Percentiles rank a stretch among this genome's conserved stretches.
Conservation (phyloP, 2,329 filamentous ascomycete species). For the Colletotrichum orbiculare region DNA sequence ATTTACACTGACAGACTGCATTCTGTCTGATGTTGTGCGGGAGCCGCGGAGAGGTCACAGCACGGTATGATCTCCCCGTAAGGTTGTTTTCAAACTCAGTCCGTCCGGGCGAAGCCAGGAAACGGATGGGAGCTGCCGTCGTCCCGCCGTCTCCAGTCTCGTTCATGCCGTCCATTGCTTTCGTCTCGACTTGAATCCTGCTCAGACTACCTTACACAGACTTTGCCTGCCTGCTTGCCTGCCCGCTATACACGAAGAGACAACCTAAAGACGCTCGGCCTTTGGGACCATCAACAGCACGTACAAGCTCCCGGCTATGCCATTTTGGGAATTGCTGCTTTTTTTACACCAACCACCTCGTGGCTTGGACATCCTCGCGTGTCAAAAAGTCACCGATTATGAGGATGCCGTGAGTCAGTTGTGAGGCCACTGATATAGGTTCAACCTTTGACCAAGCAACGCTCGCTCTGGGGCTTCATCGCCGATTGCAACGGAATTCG, state of each 20-base stretch:
- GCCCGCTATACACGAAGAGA: constrained; percentile 1
- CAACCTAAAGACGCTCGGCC: constrained; percentile 3
- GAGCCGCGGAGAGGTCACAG: constrained; percentile 4
- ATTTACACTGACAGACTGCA: too few relatives aligned
- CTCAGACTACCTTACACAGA: too few relatives aligned
- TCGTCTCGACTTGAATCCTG: too few relatives aligned
- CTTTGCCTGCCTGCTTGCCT: too few relatives aligned
- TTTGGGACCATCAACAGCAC: not conserved
- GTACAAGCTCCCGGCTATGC: not conserved
- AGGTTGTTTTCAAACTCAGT: constrained; percentile 10
- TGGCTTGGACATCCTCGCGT: constrained; percentile 16
- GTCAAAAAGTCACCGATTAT: constrained; percentile 12
- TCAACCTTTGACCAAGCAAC: not conserved
- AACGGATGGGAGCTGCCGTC: constrained; percentile 2
- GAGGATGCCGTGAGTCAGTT: constrained; percentile 2
- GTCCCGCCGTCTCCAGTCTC: too few relatives aligned
- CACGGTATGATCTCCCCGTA: constrained; percentile 19
- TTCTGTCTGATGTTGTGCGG: too few relatives aligned
- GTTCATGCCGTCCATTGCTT: too few relatives aligned
- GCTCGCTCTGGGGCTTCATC: not conserved
- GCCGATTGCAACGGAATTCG: constrained; percentile 12
- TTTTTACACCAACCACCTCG: constrained; percentile 7
- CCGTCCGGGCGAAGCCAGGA: not conserved
- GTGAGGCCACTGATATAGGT: not conserved
- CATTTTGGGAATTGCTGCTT: constrained; percentile 21